phyloP scores from a whole-genome alignment of 2,329 filamentous ascomycete species.

The Exophiala sideris region DNA sequence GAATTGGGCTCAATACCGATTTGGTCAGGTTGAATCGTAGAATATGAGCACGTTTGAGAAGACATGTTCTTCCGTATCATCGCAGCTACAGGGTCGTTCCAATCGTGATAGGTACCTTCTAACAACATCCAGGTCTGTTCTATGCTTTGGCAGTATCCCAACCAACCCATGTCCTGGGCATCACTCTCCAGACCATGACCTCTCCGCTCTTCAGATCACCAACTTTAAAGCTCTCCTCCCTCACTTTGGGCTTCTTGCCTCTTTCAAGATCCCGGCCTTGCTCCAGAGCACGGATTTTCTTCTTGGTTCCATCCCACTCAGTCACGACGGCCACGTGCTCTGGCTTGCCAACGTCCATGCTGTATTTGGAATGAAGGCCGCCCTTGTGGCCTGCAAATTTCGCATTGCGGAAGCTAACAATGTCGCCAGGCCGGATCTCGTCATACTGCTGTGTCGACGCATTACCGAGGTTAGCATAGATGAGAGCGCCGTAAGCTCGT shows the following conservation, averaged over 20 bases:
- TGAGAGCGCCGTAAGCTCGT: conserved; percentile 82
- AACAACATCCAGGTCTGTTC: too few relatives aligned
- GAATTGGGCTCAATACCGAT: not conserved
- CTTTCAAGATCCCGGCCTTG: conserved; percentile 92
- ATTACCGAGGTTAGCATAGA: conserved; percentile 94
- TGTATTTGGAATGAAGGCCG: conserved; percentile 92
- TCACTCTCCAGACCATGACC: conserved; percentile 95
- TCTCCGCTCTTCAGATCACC: conserved; percentile 90
- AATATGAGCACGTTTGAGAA: too few relatives aligned
- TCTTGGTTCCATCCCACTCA: conserved; percentile 98
- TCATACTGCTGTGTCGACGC: conserved; percentile 86
- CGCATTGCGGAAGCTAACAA: conserved; percentile 87
- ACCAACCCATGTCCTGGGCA: conserved; percentile 86
- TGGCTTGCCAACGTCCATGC: conserved; percentile 78
- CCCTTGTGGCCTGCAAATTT: conserved; percentile 95
- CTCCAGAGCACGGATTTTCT: conserved; percentile 94
- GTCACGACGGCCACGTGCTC: conserved; percentile 87
- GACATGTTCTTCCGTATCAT: too few relatives aligned
- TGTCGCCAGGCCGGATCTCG: conserved; percentile 89
- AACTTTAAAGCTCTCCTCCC: conserved; percentile 89
- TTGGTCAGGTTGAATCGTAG: not conserved
- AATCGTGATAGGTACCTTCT: not conserved
- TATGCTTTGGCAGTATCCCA: conserved; percentile 57
- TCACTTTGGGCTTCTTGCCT: conserved; percentile 88
- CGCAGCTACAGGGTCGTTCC: too few relatives aligned